Conservation (phyloP, 306 rosid genomes). For the Pyrus bretschneideri region DNA sequence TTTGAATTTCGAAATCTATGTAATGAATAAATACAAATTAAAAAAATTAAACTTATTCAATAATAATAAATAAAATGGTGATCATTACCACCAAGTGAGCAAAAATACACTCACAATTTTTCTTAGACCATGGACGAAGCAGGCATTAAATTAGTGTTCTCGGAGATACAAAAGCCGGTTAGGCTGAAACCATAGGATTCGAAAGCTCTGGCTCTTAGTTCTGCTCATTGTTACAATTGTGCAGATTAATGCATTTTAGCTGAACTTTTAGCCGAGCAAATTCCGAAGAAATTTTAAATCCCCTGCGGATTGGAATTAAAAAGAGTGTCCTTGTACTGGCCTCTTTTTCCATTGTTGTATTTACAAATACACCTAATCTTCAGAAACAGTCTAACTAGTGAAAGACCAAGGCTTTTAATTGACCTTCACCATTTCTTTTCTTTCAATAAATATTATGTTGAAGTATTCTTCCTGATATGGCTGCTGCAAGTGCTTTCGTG, state of each 20-base stretch:
- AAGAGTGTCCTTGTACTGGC: not conserved
- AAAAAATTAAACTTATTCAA: too few relatives aligned
- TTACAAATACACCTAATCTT: constrained; percentile 48
- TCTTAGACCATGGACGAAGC: too few relatives aligned
- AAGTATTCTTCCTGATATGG: constrained; percentile 72
- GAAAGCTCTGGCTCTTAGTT: too few relatives aligned
- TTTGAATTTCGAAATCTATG: too few relatives aligned
- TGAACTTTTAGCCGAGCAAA: not conserved
- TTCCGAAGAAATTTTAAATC: constrained; percentile 1
- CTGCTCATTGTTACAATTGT: not conserved
- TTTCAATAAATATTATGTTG: constrained; percentile 21
- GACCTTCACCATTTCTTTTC: constrained; percentile 15
- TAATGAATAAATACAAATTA: too few relatives aligned
- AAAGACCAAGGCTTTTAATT: constrained; percentile 2
- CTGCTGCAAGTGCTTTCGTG: constrained; percentile 88
- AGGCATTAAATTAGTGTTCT: too few relatives aligned
- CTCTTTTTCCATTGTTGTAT: constrained; percentile 37
- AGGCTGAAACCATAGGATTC: too few relatives aligned
- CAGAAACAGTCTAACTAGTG: constrained; percentile 9
- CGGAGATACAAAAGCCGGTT: too few relatives aligned
- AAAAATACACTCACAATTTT: too few relatives aligned
- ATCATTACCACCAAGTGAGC: too few relatives aligned
- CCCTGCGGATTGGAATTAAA: constrained; percentile 29
- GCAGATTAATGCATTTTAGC: not conserved
- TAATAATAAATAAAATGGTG: too few relatives aligned